Evolutionary conservation across 2,329 filamentous ascomycete species (phyloP).

Genomic region (Aphanoascus verrucosus): DNA sequence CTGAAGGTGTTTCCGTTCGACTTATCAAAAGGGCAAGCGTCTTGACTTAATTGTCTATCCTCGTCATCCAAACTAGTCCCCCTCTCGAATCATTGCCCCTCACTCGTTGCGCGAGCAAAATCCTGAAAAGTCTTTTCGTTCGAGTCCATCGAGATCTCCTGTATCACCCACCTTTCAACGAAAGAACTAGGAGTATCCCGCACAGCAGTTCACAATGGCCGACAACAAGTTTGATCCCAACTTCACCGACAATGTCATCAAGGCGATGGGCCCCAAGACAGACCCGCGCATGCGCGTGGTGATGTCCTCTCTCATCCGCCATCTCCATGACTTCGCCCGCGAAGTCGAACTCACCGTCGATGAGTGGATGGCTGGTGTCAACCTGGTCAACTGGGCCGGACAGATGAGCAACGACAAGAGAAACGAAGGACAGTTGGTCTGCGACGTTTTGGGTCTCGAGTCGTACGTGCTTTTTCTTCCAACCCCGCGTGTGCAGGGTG

Average conservation of each 20-base stretch:
- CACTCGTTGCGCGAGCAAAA: not conserved
- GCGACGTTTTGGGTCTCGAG: slow-evolving; percentile 50
- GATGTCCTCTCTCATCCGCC: slow-evolving; percentile 42
- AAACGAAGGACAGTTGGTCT: slow-evolving; percentile 53
- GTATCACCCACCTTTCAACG: not conserved
- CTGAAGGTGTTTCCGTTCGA: not conserved
- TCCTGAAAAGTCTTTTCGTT: not conserved
- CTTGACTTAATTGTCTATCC: not conserved
- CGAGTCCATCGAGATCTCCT: not conserved
- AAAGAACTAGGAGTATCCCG: not conserved
- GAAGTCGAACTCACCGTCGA: slow-evolving; percentile 50
- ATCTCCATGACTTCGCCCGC: slow-evolving; percentile 50
- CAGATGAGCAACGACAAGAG: slow-evolving; percentile 52
- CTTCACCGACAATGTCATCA: slow-evolving; percentile 60
- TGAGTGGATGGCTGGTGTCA: slow-evolving; percentile 48
- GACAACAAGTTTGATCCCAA: slow-evolving; percentile 23
- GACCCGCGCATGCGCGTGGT: slow-evolving; percentile 56
- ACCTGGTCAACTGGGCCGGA: slow-evolving; percentile 52
- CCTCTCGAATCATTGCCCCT: not conserved
- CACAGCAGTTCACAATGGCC: not conserved
- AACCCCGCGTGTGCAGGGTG: slow-evolving; percentile 30
- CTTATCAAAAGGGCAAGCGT: not conserved
- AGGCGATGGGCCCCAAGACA: slow-evolving; percentile 62
- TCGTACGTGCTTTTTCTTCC: slow-evolving; percentile 39
- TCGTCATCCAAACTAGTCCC: not conserved